Evolutionary conservation across 768 basidiomycete species (phyloP), one percentile per base, ranked within the genome.

Genomic region (Rhodotorula kratochvilovae): DNA sequence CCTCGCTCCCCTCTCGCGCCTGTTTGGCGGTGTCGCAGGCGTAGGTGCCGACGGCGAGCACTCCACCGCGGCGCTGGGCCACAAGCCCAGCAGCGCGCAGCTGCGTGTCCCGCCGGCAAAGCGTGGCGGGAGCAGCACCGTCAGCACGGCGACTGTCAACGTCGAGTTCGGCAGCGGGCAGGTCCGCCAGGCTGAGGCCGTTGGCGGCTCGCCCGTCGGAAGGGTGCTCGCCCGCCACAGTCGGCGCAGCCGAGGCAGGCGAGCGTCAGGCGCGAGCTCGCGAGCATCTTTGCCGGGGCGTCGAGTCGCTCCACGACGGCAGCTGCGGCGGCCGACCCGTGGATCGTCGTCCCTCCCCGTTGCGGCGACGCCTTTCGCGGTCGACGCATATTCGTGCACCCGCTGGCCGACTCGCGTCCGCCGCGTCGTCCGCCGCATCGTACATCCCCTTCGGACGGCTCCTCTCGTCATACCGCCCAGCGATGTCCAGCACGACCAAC

Each of bases 201-300:
- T n/a, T n/a, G n/a, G 25, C 36, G 57, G 35, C 7, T 42, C 57
- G 39, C 36, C 57, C 7, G 48, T 25, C 25, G 53, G 15, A 2
- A 7, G 16, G 13, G 4, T 39, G 59, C 3, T 60, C 63, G 5
- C 25, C 62, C 5, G 36, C 57, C 12, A 13, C 43, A 6, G 48
- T 11, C 48, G 6, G 12, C 25, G 4, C 23, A 27, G 48, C 48
- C 48, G 48, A 50, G 48, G 48, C 48, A 50, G 25, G 48, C 60
- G 63, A 42, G 76, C 68, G 71, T 78, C 74, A 27, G 62, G 76
- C 46, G 78, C 74, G 63, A 81, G 51, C 74, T 94, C 36, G 89
- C 91, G 85, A 88, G 86, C 45, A 96, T 99, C 72, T 98, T 98
- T 77, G 95, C 92, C 0, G 95, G 95, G 48, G 92, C 70, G 10